Evolutionary conservation across 208 protist genomes (phyloP).

Genomic region (Acanthamoeba rhysodes): DNA sequence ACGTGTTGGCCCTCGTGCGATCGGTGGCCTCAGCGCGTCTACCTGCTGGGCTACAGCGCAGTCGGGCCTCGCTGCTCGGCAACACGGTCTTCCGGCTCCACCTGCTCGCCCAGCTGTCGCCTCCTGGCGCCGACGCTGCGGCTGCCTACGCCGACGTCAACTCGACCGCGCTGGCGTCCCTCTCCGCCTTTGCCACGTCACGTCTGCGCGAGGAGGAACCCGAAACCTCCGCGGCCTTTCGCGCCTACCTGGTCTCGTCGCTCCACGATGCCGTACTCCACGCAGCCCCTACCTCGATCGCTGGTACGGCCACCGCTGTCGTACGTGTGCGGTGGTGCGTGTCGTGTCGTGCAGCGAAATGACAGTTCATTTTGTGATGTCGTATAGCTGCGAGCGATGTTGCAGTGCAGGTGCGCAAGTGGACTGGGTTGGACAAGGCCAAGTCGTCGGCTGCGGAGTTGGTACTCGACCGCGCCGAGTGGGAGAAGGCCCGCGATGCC

Average conservation of each 20-base stretch:
- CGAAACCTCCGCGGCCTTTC: neutral
- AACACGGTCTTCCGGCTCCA: constrained; percentile 53
- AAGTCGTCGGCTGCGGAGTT: neutral
- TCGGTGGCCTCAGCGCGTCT: neutral
- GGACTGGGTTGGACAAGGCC: neutral
- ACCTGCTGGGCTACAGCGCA: neutral
- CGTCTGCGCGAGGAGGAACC: neutral
- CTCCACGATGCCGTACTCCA: constrained; percentile 37
- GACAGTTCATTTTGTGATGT: neutral
- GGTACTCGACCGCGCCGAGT: neutral
- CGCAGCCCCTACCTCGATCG: neutral
- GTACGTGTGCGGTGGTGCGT: too few relatives aligned
- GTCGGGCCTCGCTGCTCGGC: constrained; percentile 29
- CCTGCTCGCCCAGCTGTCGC: neutral
- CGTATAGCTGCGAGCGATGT: neutral
- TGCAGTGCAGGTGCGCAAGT: neutral
- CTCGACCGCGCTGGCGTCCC: neutral
- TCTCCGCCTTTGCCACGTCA: neutral
- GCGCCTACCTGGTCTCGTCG: neutral
- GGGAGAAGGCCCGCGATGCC: constrained; percentile 13
- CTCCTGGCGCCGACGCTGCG: neutral
- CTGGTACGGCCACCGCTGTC: neutral
- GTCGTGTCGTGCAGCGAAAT: neutral
- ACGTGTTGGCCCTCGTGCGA: neutral
- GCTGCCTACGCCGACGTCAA: neutral